phyloP scores from a whole-genome alignment of 2,329 filamentous ascomycete species.

The Verticillium alfalfae region DNA sequence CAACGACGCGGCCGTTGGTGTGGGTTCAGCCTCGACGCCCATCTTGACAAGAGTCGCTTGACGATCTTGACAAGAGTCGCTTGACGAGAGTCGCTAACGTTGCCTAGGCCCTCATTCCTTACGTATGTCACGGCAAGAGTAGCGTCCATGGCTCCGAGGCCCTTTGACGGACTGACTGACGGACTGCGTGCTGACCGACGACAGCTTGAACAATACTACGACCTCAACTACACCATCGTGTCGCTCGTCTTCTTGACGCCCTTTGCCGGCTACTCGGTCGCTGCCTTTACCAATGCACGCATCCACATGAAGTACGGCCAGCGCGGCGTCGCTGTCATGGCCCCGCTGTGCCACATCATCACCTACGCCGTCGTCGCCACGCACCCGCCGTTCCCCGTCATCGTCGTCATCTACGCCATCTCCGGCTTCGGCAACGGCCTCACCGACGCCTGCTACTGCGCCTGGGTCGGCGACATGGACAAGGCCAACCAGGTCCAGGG shows the following conservation, averaged over 20 bases:
- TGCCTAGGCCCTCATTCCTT: conserved; percentile 29
- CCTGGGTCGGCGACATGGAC: conserved; percentile 57
- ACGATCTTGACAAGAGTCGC: too few species aligned
- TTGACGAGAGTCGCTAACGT: background rate
- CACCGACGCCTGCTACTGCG: conserved; percentile 44
- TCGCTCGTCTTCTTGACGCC: conserved; percentile 61
- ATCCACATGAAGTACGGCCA: conserved; percentile 59
- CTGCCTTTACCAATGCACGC: conserved; percentile 54
- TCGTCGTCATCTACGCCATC: conserved; percentile 57
- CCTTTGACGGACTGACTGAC: background rate
- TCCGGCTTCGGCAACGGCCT: conserved; percentile 65
- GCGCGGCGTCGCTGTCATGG: conserved; percentile 60
- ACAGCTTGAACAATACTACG: conserved; percentile 56
- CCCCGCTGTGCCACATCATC: conserved; percentile 53
- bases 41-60: background rate
- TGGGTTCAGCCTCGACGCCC: conserved; percentile 19
- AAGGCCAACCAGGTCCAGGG: conserved; percentile 63
- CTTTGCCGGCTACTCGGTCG: conserved; percentile 56
- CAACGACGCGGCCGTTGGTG: conserved; percentile 58
- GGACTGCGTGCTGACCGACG: background rate
- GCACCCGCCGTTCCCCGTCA: conserved; percentile 48
- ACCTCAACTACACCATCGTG: conserved; percentile 52
- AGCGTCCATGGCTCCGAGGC: too few species aligned
- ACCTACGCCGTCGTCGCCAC: conserved; percentile 52
- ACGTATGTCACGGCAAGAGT: conserved; percentile 17